These are phyloP conservation scores for Pseudogymnoascus destructans DNA, from an alignment of 2,329 filamentous ascomycete genomes.

Conservation along the genomic window DNA sequence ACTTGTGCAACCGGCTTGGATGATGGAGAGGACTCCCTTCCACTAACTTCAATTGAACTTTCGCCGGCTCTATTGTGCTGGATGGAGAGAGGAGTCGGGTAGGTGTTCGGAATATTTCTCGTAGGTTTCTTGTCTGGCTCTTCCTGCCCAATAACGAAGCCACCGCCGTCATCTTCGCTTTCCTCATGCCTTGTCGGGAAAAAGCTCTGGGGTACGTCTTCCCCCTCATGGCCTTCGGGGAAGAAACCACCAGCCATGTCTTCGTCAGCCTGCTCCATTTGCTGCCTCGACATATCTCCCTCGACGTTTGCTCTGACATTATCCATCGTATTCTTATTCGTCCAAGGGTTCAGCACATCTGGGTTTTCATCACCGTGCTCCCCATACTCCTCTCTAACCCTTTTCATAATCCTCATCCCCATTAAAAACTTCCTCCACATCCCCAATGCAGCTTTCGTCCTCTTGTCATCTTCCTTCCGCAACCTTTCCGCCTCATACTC, in stretches of 20 bases:
- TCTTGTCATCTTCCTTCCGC: constrained; percentile 73
- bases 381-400: constrained; percentile 66
- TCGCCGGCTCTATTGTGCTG: background rate
- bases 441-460: constrained; percentile 56
- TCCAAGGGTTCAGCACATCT: constrained; percentile 42
- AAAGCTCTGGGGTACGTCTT: constrained; percentile 26
- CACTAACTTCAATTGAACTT: background rate
- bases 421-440: constrained; percentile 82
- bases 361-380: constrained; percentile 36
- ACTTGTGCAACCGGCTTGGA: background rate
- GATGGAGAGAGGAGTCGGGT: background rate
- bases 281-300: constrained; percentile 21
- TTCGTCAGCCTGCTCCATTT: constrained; percentile 30
- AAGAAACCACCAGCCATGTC: constrained; percentile 49
- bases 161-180: constrained; percentile 19
- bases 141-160: constrained; percentile 16
- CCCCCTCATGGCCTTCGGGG: constrained; percentile 41
- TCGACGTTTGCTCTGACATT: constrained; percentile 20
- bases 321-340: constrained; percentile 29
- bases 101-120: background rate
- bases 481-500: constrained; percentile 62
- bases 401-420: constrained; percentile 68
- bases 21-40: background rate
- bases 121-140: background rate
- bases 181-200: constrained; percentile 23